Base-by-base conservation (phyloP, 352 stramenopile genomes). In the Pythium dissimile region DNA sequence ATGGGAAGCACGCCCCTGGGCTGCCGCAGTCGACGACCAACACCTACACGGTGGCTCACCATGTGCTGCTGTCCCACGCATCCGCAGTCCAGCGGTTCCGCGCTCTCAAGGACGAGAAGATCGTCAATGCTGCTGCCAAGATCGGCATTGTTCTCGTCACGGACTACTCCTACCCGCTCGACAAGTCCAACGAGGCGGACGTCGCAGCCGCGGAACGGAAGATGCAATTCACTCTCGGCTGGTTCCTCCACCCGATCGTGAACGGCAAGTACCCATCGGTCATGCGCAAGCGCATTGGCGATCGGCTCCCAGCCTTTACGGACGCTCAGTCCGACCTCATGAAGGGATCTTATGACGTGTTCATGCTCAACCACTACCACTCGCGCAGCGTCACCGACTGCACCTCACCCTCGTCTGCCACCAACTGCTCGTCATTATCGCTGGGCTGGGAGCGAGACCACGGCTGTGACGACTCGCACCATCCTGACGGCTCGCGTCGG, bases 291-390 rank as follows among this genome's bases (percentile, higher is more conserved):
- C 74, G 77, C 39, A 75, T 88, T 3, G 83, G 89, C 4, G 67
- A 77, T 13, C 72, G 82, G 21, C 67, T 99, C 23, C 94, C 94
- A 2, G 41, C 47, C 32, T 98, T 98, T 63, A 96, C 87, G 30
- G 5, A 52, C 1, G 68, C 88, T 7, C 75, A 98, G 55, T 53
- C 80, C 15, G 71, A 70, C 31, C 35, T 90, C 1, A 54, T 99
- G 15, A 80, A 83, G 41, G 83, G 76, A 20, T 97, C 86, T 38
- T 86, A 84, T 56, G 96, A 99, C 63, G 92, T 98, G 41, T 86
- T 98, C 51, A 96, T 97, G 51, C 69, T 98, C 7, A 99, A 99
- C 67, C 89, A 98, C 68, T 99, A 98, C 72, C 42, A 53, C 21
- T 60, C 53, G n/a, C 42, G 42, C 6, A 30, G 16, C 3, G 53